Base-by-base conservation (phyloP, 768 basidiomycete genomes). In the Gelatoporia subvermispora region DNA sequence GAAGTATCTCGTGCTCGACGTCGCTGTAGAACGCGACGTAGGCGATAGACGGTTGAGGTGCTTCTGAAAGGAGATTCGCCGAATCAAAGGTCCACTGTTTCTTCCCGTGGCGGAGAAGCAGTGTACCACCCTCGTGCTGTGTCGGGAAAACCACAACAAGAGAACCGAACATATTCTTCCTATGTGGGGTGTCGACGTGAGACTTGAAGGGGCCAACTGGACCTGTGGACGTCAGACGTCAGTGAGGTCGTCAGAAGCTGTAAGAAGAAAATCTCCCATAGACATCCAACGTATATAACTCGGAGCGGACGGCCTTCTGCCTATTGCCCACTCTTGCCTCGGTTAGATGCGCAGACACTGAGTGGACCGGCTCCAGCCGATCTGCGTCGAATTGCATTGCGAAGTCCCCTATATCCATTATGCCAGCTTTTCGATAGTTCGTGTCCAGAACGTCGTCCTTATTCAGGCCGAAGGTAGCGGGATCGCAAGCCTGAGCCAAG, bases 101-200 rank as follows among this genome's bases (percentile, higher is more conserved):
- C 7, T 39, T 50, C 0, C 54, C 22, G 11, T 56, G 51, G 5
- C 55, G 56, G 18, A 81, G 61, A 2, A 65, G 43, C 15, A 77
- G 65, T 16, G 61, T 56, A 3, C 78, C 79, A 1, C 77, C 77
- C 48, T 73, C 62, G 51, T 79, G 72, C 0, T 53, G 18, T 1
- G 72, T 72, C 15, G 78, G 78, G 43, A 78, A 69, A 15, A 75
- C 67, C 25, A 79, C 54, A 1, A 79, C 71, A 8, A 82, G 67
- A 1, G 78, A 78, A 1, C 74, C 78, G 35, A 81, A 72, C 71
- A 79, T 78, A 21, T 56, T 54, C 8, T 65, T 61, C 8, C 62
- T 56, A 7, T 71, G 69, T 4, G 74, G 75, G 0, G 13, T 51
- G 52, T 3, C 51, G 47, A 48, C 45, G 35, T 53, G 43, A 0